Evolutionary conservation across 208 protist genomes (phyloP), one percentile per base, ranked within the genome.

Genomic region (Acanthamoeba sp.): DNA sequence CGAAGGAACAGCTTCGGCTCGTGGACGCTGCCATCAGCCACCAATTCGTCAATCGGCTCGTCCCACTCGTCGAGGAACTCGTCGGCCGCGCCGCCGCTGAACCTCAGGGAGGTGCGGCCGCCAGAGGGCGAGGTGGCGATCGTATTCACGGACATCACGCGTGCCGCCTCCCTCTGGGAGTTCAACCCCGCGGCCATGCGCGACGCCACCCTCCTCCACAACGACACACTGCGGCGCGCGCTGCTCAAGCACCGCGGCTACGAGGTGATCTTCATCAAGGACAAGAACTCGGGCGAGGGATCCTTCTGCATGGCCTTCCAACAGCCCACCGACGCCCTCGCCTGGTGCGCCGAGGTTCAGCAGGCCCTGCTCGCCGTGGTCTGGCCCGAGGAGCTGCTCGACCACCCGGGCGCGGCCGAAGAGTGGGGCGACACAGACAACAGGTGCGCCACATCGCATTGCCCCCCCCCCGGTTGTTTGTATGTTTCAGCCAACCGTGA

Each of bases 261-360:
- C 40, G 78, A 88, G 29, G 78, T 88, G 57, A 6, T 64, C 0
- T 64, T 64, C 32, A 36, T 38, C 16, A 27, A 38, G 0, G 71
- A 45, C 18, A n/a, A 24, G 20, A 80, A 38, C 71, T 2, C 0
- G 0, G 71, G 71, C 20, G 71, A 80, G 71, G 71, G 71, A 27
- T 80, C 78, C 9, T 88, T 88, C 78, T 59, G 36, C 40, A 38
- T 88, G 78, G 78, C 78, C 40, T 88, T 88, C 40, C 78, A 88
- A 24, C 27, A 88, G 7, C 0, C 42, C 7, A 10, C 36, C 14
- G 78, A 45, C n/a, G 78, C 78, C 0, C 14, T 57, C 1, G 29
- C 32, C 36, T 88, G 36, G 36, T 88, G 78, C 48, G 0, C n/a
- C 0, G 78, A 32, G 14, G 78, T 57, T 7, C 78, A 88, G 22